phyloP scores from a whole-genome alignment of 768 basidiomycete genomes.

The Austroboletus festivus region DNA sequence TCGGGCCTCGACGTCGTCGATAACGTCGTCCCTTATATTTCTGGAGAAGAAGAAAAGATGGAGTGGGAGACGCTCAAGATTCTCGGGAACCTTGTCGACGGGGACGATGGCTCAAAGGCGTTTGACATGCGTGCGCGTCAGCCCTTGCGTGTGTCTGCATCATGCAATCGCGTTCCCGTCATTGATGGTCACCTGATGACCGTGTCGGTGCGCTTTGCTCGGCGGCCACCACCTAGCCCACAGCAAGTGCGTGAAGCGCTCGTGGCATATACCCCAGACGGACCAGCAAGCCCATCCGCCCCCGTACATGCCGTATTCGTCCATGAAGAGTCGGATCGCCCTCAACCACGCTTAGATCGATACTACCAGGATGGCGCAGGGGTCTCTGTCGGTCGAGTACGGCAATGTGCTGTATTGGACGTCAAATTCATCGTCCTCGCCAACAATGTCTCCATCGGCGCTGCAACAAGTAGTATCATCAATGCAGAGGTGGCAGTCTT shows the following conservation, averaged over 20 bases:
- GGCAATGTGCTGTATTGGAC: conserved; percentile 89
- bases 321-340: conserved; percentile 90
- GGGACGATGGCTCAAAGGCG: conserved; percentile 49
- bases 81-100: conserved; percentile 71
- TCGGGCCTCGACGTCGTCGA: conserved; percentile 88
- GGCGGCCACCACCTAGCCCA: conserved; percentile 76
- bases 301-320: conserved; percentile 83
- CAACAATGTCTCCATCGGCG: conserved; percentile 94
- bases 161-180: conserved; percentile 94
- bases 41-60: conserved; percentile 95
- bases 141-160: conserved; percentile 86
- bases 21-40: conserved; percentile 93
- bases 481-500: conserved; percentile 94
- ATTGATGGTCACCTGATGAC: conserved; percentile 93
- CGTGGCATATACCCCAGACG: conserved; percentile 67
- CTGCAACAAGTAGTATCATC: conserved; percentile 94
- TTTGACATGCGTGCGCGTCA: conserved; percentile 85
- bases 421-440: conserved; percentile 92
- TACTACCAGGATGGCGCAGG: conserved; percentile 89
- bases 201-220: conserved; percentile 81
- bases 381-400: conserved; percentile 85
- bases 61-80: conserved; percentile 99
- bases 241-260: conserved; percentile 88
- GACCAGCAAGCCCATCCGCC: conserved; percentile 79
- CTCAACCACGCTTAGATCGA: conserved; percentile 90